Percentiles rank a stretch among this genome's conserved stretches.
These are phyloP conservation scores for Silene coronaria DNA, from an alignment of 179 eudicot genomes.

Conservation along the genomic window DNA sequence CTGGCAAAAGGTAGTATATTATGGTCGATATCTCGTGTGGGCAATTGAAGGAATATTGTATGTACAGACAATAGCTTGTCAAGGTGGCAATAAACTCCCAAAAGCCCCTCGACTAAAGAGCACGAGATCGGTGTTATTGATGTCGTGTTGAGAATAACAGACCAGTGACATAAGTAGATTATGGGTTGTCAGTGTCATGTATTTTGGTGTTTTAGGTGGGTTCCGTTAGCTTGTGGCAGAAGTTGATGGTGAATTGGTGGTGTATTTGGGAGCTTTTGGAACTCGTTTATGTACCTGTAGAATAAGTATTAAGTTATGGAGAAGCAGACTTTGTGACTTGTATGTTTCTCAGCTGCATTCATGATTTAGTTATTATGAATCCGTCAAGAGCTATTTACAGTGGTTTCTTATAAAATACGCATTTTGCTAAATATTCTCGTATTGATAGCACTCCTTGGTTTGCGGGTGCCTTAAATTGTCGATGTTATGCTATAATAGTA, in stretches of 20 bases:
- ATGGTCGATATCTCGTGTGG: constrained; percentile 8
- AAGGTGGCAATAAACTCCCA: background rate
- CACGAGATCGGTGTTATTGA: constrained; percentile 2
- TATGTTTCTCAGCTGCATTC: background rate
- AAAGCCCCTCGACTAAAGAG: constrained; percentile 8
- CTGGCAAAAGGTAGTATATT: constrained; percentile 16
- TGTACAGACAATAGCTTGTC: constrained; percentile 8
- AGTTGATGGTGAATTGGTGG: constrained; percentile 7
- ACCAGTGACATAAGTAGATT: constrained; percentile 15
- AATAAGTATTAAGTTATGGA: constrained; percentile 10
- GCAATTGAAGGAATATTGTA: constrained; percentile 19
- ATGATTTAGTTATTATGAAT: no score
- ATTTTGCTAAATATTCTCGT: no score
- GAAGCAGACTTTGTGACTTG: background rate
- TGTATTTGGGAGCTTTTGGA: constrained; percentile 8
- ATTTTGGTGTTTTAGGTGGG: constrained; percentile 1
- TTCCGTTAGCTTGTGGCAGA: constrained; percentile 18
- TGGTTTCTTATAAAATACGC: no score
- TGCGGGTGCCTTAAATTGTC: no score
- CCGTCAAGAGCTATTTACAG: no score
- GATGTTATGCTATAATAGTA: no score
- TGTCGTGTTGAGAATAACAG: constrained; percentile 14
- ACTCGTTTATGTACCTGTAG: constrained; percentile 4
- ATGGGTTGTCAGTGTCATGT: background rate
- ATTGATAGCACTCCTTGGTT: no score